Evolutionary conservation across 169 alveolate species (phyloP), one percentile per base, ranked within the genome.

Genomic region (Cryptosporidium meleagridis): DNA sequence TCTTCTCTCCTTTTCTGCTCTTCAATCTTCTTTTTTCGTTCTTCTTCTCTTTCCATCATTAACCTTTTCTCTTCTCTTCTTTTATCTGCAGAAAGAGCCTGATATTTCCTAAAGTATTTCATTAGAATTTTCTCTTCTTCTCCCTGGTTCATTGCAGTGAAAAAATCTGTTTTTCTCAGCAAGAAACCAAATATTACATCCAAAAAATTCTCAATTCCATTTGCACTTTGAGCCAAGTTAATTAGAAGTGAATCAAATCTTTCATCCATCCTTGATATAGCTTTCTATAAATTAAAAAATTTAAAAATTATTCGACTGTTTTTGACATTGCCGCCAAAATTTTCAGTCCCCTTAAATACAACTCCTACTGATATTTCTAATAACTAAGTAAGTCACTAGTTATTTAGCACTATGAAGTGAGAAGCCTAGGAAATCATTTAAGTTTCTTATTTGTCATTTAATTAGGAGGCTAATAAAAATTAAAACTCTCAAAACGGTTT

Each of bases 81-180:
- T 61, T 85, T 73, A 44, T 68, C 93, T 45, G 73, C 86, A 92
- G 87, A 93, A 14, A 62, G 61, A 18, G 80, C 70, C 85, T 92
- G 87, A 26, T 93, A 94, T 72, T 94, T 93, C 44, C 93, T 92
- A 45, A 95, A 89, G 44, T 91, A 84, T 18, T 85, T 85, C 69
- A 71, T 62, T 53, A 95, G 94, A 58, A 93, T 73, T 9, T 85
- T 84, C 75, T 86, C 91, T 53, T 94, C 96, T 84, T 92, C 97
- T 69, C 84, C 84, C 67, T 80, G 87, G 65, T 51, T 58, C 93
- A 85, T 92, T 84, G 93, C 95, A 18, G 96, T 72, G 93, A 92
- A 97, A 93, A 97, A 97, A 93, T 97, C 99, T 26, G 99, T 97
- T 93, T 97, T 97, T 59, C 99, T 92, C 62, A 96, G 94, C 86